Evolutionary conservation across 306 rosid genomes (phyloP).

Genomic region (Trifolium subterraneum): DNA sequence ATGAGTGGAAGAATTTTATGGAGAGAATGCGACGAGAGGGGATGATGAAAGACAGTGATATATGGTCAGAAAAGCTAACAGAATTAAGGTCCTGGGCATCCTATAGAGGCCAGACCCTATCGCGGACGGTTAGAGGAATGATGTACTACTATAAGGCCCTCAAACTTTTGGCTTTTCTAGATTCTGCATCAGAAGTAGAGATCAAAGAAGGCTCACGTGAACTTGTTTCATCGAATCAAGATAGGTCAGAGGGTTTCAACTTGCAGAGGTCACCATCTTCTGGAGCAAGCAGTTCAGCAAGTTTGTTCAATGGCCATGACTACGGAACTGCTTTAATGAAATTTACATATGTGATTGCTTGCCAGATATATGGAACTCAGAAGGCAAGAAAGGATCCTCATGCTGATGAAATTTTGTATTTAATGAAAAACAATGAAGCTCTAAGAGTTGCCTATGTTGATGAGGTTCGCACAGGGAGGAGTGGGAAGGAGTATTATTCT

Average conservation of each 20-base stretch:
- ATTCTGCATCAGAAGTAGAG: constrained; percentile 88
- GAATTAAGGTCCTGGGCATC: constrained; percentile 97
- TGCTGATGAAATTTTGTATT: constrained; percentile 76
- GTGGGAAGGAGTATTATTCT: constrained; percentile 69
- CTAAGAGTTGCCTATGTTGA: constrained; percentile 88
- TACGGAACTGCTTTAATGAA: constrained; percentile 85
- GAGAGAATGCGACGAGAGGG: constrained; percentile 94
- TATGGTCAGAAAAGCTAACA: constrained; percentile 78
- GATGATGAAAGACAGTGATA: constrained; percentile 66
- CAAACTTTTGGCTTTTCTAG: constrained; percentile 89
- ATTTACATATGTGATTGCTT: constrained; percentile 88
- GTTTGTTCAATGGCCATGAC: constrained; percentile 77
- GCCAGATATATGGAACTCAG: constrained; percentile 91
- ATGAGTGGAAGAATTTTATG: constrained; percentile 90
- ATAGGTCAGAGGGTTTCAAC: constrained; percentile 36
- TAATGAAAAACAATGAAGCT: constrained; percentile 79
- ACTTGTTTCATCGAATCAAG: constrained; percentile 63
- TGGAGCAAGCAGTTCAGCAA: constrained; percentile 44
- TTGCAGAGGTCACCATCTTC: not conserved
- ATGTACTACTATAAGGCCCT: constrained; percentile 93
- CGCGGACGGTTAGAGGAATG: constrained; percentile 93
- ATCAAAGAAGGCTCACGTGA: constrained; percentile 72
- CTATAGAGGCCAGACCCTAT: constrained; percentile 87
- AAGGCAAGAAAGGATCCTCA: constrained; percentile 78
- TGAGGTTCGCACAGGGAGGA: constrained; percentile 72